Evolutionary conservation across 2,329 filamentous ascomycete genomes (phyloP), one percentile per base, ranked within the genome.

Genomic region (Penicillium brevicompactum): DNA sequence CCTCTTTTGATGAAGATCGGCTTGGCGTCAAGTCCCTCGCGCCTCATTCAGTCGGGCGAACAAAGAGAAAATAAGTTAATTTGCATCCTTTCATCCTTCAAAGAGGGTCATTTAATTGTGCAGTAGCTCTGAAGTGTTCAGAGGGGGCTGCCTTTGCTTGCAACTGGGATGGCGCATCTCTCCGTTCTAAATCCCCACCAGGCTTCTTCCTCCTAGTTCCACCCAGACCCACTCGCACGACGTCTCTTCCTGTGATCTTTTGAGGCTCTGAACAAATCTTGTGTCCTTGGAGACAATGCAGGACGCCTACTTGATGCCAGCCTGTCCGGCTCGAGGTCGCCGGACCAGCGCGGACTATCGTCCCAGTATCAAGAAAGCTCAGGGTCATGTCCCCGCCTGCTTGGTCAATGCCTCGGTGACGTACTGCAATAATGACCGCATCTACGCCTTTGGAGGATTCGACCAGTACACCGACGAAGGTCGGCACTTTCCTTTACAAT

Each of bases 391-490:
- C 63, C 94, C 94, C 37, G 92, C 94, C 34, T 97, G 93, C 70
- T 82, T 99, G 47, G 93, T 99, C 64, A 99, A 99, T 80, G 94
- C 94, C 49, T 97, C 94, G 1, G 93, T 97, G 57, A 99, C 94
- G n/a, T 97, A 96, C 74, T 96, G 94, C 69, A 92, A 92, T 56
- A 94, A 96, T 76, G 94, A 97, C 72, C 87, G 94, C 74, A 97
- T 99, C 66, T 97, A 95, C 75, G 94, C 93, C 10, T 99, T 99
- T 79, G 94, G 94, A 42, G 94, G 94, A 16, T 99, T 99, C 70
- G 94, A 99, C 71, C 93, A 97, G 75, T 97, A 96, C 71, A 99
- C 94, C 0, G 94, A 99, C 73, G 94, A 99, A 79, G 90, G 83
- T 83, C 60, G 22, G 65, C 46, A 27, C 21, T 40, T 30, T 53